phyloP scores from a whole-genome alignment of 352 stramenopile species.

The Phytopythium boreale region DNA sequence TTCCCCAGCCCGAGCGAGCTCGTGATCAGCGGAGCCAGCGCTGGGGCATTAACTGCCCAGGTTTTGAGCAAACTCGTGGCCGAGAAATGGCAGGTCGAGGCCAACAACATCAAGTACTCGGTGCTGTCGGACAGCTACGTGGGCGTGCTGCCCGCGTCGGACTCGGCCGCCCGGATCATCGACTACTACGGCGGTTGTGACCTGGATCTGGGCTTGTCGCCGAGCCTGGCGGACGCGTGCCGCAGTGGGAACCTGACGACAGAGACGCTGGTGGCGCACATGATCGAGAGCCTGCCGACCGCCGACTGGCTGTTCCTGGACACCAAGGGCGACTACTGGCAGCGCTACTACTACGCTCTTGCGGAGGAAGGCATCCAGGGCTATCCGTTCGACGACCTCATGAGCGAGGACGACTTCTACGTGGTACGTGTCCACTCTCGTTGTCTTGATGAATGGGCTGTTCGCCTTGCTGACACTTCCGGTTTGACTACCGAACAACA shows the following conservation, averaged over 20 bases:
- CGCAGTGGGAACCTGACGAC: slow-evolving; percentile 21
- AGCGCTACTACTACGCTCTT: slow-evolving; percentile 62
- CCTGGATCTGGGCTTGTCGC: slow-evolving; percentile 21
- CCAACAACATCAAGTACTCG: slow-evolving; percentile 29
- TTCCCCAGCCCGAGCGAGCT: slow-evolving; percentile 24
- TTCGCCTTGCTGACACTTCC: too few species aligned
- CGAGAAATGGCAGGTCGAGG: slow-evolving; percentile 28
- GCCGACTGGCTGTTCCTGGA: slow-evolving; percentile 60
- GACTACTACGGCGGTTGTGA: slow-evolving; percentile 36
- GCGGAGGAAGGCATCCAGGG: slow-evolving; percentile 44
- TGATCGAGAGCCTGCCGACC: slow-evolving; percentile 32
- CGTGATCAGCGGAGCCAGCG: slow-evolving; percentile 24
- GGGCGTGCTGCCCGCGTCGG: slow-evolving; percentile 27
- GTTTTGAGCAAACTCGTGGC: slow-evolving; percentile 14
- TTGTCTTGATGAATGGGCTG: too few species aligned
- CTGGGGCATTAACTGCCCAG: slow-evolving; percentile 24
- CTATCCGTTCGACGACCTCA: slow-evolving; percentile 49
- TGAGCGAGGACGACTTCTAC: slow-evolving; percentile 46
- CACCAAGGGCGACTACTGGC: slow-evolving; percentile 51
- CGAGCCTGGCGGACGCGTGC: slow-evolving; percentile 14
- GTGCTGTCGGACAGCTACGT: slow-evolving; percentile 46
- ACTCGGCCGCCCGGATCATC: slow-evolving; percentile 18
- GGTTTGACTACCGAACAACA: background rate
- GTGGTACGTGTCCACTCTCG: slow-evolving; percentile 12
- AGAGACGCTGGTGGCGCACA: slow-evolving; percentile 29